Percentiles rank a stretch among this genome's conserved stretches.
Conservation (phyloP, 73 alveolate genomes). For the Symbiodinium natans region DNA sequence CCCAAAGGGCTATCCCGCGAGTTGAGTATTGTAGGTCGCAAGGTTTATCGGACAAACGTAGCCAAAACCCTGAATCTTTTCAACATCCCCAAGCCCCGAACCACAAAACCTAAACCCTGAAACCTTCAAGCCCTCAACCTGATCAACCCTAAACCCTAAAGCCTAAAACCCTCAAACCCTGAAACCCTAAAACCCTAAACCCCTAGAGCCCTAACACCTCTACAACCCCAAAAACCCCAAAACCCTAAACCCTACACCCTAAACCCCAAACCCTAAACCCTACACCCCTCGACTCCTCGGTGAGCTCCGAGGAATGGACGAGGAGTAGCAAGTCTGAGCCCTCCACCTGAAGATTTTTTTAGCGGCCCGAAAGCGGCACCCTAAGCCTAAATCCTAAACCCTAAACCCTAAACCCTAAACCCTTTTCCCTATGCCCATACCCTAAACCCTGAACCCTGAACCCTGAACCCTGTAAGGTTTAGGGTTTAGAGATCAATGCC, state of each 20-base stretch:
- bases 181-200: neutral
- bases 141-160: neutral
- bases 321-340: slow-evolving; percentile 45
- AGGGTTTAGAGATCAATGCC: no score
- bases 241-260: neutral
- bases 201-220: neutral
- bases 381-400: neutral
- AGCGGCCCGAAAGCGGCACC: neutral
- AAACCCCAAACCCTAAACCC: no score
- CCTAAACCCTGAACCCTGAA: no score
- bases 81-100: neutral
- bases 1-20: no score
- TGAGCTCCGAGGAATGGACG: slow-evolving; percentile 70
- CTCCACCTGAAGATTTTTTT: neutral
- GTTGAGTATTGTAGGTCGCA: no score
- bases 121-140: no score
- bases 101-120: neutral
- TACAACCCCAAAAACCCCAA: neutral
- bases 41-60: no score
- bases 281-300: neutral
- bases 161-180: neutral
- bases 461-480: no score
- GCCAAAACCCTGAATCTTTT: no score
- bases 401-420: neutral
- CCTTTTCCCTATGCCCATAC: neutral